These are phyloP conservation scores for Hirsutella rhossiliensis DNA, from an alignment of 2,329 filamentous ascomycete species.

Conservation along the genomic window DNA sequence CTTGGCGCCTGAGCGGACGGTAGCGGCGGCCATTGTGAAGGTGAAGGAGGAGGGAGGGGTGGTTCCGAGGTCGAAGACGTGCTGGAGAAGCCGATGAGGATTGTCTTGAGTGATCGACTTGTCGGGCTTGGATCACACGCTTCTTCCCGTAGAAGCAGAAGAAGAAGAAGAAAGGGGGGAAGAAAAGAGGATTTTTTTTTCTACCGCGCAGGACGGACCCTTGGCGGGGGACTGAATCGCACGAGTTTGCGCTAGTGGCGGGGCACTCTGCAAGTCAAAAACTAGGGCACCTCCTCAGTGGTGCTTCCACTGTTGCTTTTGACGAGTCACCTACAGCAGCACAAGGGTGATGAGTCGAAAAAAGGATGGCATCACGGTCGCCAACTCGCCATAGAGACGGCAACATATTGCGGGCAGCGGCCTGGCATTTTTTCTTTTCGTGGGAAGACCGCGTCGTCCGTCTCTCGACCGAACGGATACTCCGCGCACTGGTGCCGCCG, in stretches of 20 bases:
- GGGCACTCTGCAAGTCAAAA: neutral
- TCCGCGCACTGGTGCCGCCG: too few species aligned
- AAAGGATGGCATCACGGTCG: too few species aligned
- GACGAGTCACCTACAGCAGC: too few species aligned
- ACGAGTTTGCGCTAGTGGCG: neutral
- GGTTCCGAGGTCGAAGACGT: slow-evolving; percentile 28
- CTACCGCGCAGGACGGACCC: neutral
- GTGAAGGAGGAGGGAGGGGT: slow-evolving; percentile 7
- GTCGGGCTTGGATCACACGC: slow-evolving; percentile 27
- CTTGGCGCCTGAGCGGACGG: slow-evolving; percentile 38
- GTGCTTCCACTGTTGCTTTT: too few species aligned
- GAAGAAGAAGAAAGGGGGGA: slow-evolving; percentile 27
- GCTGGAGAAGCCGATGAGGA: slow-evolving; percentile 14
- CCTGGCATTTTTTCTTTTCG: too few species aligned
- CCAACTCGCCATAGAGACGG: too few species aligned
- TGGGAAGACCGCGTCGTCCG: too few species aligned
- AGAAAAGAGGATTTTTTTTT: slow-evolving; percentile 31
- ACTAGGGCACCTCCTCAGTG: too few species aligned
- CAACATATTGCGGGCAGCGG: too few species aligned
- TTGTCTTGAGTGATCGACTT: slow-evolving; percentile 17
- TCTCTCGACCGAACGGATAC: too few species aligned
- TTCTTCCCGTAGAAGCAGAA: slow-evolving; percentile 43
- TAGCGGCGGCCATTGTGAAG: slow-evolving; percentile 49
- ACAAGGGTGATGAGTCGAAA: too few species aligned
- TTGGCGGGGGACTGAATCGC: neutral